Conservation (phyloP, 148 eudicot genomes). For the Vaccinium vitisidaea region DNA sequence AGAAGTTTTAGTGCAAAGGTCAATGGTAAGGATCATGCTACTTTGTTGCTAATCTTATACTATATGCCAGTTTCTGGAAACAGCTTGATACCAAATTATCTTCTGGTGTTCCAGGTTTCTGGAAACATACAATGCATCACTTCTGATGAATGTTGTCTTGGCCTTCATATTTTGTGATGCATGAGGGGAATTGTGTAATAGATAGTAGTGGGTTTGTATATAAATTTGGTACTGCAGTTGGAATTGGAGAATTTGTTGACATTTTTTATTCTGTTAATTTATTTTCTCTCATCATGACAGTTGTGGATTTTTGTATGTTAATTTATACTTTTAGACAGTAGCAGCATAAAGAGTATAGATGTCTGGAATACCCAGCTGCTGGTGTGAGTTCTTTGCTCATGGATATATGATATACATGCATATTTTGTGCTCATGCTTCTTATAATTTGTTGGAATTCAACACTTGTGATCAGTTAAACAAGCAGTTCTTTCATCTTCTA, state of each 20-base stretch:
- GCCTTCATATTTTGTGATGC: constrained; percentile 3
- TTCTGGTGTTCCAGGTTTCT: constrained; percentile 16
- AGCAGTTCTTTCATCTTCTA: not conserved
- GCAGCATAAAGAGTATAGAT: not conserved
- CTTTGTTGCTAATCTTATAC: constrained; percentile 7
- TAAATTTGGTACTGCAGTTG: not conserved
- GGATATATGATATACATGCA: not conserved
- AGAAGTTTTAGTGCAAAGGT: constrained; percentile 31
- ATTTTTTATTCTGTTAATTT: not conserved
- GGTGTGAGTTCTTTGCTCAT: not conserved
- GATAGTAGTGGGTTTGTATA: constrained; percentile 9
- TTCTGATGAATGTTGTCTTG: constrained; percentile 20
- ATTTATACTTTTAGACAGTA: not conserved
- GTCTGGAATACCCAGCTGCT: not conserved
- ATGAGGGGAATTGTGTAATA: not conserved
- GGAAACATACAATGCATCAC: constrained; percentile 14
- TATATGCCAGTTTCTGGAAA: not conserved
- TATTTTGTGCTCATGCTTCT: not conserved
- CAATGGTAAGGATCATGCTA: constrained; percentile 29
- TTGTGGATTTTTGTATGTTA: not conserved
- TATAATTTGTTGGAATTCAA: not conserved
- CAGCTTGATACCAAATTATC: constrained; percentile 6
- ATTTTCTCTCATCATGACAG: not conserved
- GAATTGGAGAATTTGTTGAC: constrained; percentile 7
- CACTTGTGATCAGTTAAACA: not conserved